These are phyloP conservation scores for Ganoderma boninense DNA, from an alignment of 1,284 basidiomycete genomes.

Conservation along the genomic window DNA sequence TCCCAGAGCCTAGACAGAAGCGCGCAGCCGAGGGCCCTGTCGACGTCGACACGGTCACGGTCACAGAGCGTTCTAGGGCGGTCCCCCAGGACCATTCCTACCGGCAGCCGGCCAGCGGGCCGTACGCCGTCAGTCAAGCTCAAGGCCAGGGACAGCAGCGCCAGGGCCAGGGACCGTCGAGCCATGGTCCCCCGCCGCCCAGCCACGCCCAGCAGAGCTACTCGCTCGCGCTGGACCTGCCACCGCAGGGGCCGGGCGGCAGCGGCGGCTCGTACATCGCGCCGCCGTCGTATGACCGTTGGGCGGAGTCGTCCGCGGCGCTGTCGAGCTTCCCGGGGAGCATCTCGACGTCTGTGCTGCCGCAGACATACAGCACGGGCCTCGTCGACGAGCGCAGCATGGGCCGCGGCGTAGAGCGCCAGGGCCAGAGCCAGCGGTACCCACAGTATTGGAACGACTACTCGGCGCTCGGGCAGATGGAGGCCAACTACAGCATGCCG, in stretches of 20 bases:
- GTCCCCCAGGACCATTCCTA: slow-evolving; percentile 24
- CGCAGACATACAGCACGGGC: slow-evolving; percentile 76
- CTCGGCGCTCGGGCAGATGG: slow-evolving; percentile 63
- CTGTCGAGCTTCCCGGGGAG: slow-evolving; percentile 50
- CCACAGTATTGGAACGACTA: slow-evolving; percentile 73
- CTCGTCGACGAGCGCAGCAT: slow-evolving; percentile 52
- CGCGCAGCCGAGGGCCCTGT: slow-evolving; percentile 35
- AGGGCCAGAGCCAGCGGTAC: slow-evolving; percentile 42
- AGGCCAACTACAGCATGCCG: slow-evolving; percentile 50
- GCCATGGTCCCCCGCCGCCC: slow-evolving; percentile 11
- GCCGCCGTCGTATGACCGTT: slow-evolving; percentile 60
- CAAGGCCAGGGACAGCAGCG: background rate
- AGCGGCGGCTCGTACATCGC: slow-evolving; percentile 40
- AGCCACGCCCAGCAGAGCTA: slow-evolving; percentile 27
- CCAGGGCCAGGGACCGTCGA: background rate
- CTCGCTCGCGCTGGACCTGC: slow-evolving; percentile 36
- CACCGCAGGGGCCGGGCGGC: slow-evolving; percentile 3
- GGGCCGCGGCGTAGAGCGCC: slow-evolving; percentile 34
- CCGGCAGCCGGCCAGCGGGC: slow-evolving; percentile 29
- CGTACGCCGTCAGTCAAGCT: slow-evolving; percentile 28
- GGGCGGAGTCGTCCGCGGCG: slow-evolving; percentile 49
- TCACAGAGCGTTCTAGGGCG: slow-evolving; percentile 27
- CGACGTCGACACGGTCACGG: slow-evolving; percentile 28
- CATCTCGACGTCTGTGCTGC: slow-evolving; percentile 69
- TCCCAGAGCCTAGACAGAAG: slow-evolving; percentile 32